Conservation (phyloP, 768 basidiomycete species). For the Leccinum incarnatum region DNA sequence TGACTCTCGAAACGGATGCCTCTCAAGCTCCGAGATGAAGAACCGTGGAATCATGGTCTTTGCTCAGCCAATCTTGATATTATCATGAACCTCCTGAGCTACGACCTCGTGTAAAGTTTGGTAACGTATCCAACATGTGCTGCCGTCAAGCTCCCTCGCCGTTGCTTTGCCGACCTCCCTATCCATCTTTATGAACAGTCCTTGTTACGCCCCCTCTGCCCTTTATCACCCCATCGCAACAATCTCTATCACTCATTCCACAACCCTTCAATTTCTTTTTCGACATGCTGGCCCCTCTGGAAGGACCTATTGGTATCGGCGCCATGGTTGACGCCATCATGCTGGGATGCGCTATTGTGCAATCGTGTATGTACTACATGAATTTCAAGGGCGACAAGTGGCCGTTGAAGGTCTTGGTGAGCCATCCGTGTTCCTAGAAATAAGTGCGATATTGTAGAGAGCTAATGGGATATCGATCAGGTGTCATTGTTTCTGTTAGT, state of each 20-base stretch:
- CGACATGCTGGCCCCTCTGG: constrained; percentile 22
- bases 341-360: constrained; percentile 25
- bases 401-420: constrained; percentile 17
- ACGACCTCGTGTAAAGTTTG: constrained; percentile 1
- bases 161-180: constrained; percentile 15
- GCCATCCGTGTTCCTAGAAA: background rate
- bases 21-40: constrained; percentile 19
- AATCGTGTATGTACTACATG: constrained; percentile 27
- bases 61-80: constrained; percentile 17
- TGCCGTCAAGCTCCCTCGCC: background rate
- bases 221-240: constrained; percentile 16
- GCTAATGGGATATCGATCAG: constrained; percentile 9
- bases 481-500: constrained; percentile 21
- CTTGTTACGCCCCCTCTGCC: constrained; percentile 11
- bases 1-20: background rate
- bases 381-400: constrained; percentile 15
- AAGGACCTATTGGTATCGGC: constrained; percentile 24
- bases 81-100: background rate
- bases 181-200: constrained; percentile 2
- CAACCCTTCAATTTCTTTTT: background rate
- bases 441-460: background rate
- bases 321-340: constrained; percentile 21
- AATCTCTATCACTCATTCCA: background rate
- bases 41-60: background rate
- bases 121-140: constrained; percentile 13